Percentiles rank a stretch among this genome's conserved stretches.
Evolutionary conservation across 306 rosid species (phyloP).

Genomic region (Notholithocarpus densiflorus): DNA sequence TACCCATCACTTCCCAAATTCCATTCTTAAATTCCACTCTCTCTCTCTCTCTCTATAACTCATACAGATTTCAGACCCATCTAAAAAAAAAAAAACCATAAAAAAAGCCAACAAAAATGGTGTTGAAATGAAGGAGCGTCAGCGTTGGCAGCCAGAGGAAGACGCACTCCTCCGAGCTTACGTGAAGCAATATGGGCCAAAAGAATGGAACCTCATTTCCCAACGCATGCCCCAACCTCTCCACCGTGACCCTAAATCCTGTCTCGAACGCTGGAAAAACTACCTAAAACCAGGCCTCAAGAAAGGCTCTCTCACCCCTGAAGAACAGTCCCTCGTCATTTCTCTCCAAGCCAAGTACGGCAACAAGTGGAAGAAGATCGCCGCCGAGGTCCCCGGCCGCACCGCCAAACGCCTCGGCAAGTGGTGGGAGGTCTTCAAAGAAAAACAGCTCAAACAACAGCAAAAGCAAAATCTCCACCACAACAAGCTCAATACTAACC

Average conservation of each 20-base stretch:
- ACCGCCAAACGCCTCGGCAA: slow-evolving; percentile 55
- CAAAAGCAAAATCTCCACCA: slow-evolving; percentile 1
- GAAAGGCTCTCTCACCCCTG: slow-evolving; percentile 46
- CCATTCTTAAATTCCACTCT: background rate
- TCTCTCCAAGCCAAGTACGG: slow-evolving; percentile 54
- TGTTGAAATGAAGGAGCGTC: slow-evolving; percentile 51
- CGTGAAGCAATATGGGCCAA: slow-evolving; percentile 47
- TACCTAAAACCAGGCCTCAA: slow-evolving; percentile 48
- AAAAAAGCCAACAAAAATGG: background rate
- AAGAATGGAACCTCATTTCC: slow-evolving; percentile 39
- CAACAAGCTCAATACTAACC: no score
- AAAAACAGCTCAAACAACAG: slow-evolving; percentile 44
- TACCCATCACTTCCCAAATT: background rate
- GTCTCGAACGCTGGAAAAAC: slow-evolving; percentile 56
- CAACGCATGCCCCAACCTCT: slow-evolving; percentile 44
- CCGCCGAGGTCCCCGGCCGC: slow-evolving; percentile 59
- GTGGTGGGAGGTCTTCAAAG: slow-evolving; percentile 58
- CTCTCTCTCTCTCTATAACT: background rate
- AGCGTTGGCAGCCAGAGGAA: slow-evolving; percentile 60
- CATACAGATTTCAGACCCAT: background rate
- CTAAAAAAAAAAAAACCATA: background rate
- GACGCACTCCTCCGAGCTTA: slow-evolving; percentile 52
- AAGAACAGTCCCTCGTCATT: slow-evolving; percentile 41
- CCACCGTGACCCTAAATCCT: slow-evolving; percentile 50
- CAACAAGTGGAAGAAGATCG: slow-evolving; percentile 59